phyloP scores from a whole-genome alignment of 139 green algal genomes.

The Chlorella sp. region DNA sequence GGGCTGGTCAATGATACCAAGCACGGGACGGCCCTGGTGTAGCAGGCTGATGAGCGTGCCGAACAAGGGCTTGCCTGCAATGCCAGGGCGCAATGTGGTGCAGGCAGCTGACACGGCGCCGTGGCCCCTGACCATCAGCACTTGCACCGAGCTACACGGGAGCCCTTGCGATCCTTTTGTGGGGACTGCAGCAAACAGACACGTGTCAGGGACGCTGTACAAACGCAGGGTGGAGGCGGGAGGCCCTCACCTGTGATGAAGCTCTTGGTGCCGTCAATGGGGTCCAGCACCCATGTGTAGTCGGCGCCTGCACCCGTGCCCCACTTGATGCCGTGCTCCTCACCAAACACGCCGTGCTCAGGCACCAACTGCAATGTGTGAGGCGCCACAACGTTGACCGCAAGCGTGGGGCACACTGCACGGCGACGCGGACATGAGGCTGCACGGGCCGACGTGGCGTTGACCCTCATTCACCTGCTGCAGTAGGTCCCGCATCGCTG shows the following conservation, averaged over 20 bases:
- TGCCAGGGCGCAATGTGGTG: neutral
- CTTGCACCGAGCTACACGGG: too few species aligned
- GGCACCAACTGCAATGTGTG: conserved; percentile 56
- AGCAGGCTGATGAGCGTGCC: conserved; percentile 93
- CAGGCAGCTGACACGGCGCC: too few species aligned
- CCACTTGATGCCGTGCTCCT: conserved; percentile 73
- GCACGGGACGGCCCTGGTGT: conserved; percentile 74
- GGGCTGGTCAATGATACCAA: conserved; percentile 96
- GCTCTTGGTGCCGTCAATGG: conserved; percentile 98
- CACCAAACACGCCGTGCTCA: conserved; percentile 80
- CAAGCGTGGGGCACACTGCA: too few species aligned
- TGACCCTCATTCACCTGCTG: neutral
- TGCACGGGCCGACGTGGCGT: too few species aligned
- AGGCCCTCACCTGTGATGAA: conserved; percentile 98
- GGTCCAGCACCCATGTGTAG: conserved; percentile 95
- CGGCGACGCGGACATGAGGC: too few species aligned
- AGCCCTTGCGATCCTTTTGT: too few species aligned
- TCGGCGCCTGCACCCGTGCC: conserved; percentile 32
- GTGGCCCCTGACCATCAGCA: too few species aligned
- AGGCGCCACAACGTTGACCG: too few species aligned
- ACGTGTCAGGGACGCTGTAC: too few species aligned
- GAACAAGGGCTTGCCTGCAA: conserved; percentile 93
- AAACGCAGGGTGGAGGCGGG: too few species aligned
- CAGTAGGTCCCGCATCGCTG: conserved; percentile 54
- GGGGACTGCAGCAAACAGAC: too few species aligned